Conservation (phyloP, 2,329 filamentous ascomycete genomes). For the Phoma herbarum region DNA sequence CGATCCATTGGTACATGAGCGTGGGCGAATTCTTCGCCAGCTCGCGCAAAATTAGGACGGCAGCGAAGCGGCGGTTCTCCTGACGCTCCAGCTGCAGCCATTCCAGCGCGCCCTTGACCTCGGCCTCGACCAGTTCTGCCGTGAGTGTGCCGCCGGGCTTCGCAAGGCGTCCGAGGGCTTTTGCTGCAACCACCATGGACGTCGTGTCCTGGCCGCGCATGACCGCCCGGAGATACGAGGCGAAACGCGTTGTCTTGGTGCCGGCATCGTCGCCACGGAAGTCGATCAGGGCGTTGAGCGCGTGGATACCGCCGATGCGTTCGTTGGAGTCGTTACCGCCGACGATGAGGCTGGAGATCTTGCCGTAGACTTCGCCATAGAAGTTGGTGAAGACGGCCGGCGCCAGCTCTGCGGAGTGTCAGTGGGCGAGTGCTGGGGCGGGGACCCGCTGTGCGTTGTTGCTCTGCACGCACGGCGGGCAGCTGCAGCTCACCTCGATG, state of each 20-base stretch:
- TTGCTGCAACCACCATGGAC: slow-evolving; percentile 89
- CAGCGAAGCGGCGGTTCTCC: slow-evolving; percentile 91
- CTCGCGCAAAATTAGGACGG: slow-evolving; percentile 89
- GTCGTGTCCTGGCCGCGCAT: slow-evolving; percentile 89
- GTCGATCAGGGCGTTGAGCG: slow-evolving; percentile 91
- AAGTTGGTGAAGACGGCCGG: slow-evolving; percentile 79
- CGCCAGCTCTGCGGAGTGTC: slow-evolving; percentile 69
- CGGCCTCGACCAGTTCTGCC: slow-evolving; percentile 93
- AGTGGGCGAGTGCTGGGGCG: slow-evolving; percentile 28
- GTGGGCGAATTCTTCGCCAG: slow-evolving; percentile 93
- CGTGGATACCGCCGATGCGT: slow-evolving; percentile 88
- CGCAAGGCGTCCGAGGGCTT: slow-evolving; percentile 88
- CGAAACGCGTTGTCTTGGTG: slow-evolving; percentile 93
- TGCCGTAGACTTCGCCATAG: slow-evolving; percentile 71
- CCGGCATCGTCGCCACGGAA: slow-evolving; percentile 95
- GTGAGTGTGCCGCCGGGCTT: slow-evolving; percentile 92
- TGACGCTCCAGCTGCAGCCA: slow-evolving; percentile 96
- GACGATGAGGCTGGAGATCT: slow-evolving; percentile 77
- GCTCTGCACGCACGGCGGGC: slow-evolving; percentile 1
- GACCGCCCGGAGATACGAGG: slow-evolving; percentile 86
- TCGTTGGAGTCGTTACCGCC: slow-evolving; percentile 88
- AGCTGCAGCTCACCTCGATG: slow-evolving; percentile 54
- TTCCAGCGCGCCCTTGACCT: slow-evolving; percentile 94
- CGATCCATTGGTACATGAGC: slow-evolving; percentile 92
- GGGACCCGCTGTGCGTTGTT: slow-evolving; percentile 17